Evolutionary conservation across 257 asterid species (phyloP), one percentile per base, ranked within the genome.

Genomic region (Solanum neorickii): DNA sequence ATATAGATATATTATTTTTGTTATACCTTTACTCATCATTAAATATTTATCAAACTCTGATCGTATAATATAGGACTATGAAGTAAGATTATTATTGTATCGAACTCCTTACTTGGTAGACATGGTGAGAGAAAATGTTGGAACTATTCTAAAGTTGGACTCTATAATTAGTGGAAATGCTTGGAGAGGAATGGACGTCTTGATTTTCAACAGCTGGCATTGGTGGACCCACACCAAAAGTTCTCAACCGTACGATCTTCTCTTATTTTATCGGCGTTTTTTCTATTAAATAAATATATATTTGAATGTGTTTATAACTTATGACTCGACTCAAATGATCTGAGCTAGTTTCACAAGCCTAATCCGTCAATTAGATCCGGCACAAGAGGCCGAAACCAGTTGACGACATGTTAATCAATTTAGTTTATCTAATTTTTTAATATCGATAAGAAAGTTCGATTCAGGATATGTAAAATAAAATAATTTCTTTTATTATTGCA

Each of bases 191-290:
- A 95, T 95, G 98, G 98, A 96, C 89, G 87, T 96, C 77, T 49
- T 96, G 88, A 91, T 96, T 47, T 96, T 96, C 92, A 96, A 96
- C 94, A 87, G 98, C 7, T 95, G 99, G 99, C 99, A 96, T 52
- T 96, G 99, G 99, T 96, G 99, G 99, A 95, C 98, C 9, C 99
- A 96, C 52, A 94, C 98, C 13, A 93, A 93, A 31, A 90, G 90
- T 52, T 92, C 96, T 42, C 98, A 94, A 68, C 98, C 98, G 99
- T 96, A 93, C 13, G 94, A 82, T 65, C 68, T 6, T 62, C 31
- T 47, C 3, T 31, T 33, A 70, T 69, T 12, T 69, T n/a, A 21
- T 75, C 3, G 7, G 3, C 3, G 6, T 9, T 0, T 27, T 27
- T 66, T 20, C 0, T 20, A 2, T 16, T 18, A 16, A 16, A 52